Conservation (phyloP, 192 early-diverging fungal genomes). For the Backusella parvicylindrica region DNA sequence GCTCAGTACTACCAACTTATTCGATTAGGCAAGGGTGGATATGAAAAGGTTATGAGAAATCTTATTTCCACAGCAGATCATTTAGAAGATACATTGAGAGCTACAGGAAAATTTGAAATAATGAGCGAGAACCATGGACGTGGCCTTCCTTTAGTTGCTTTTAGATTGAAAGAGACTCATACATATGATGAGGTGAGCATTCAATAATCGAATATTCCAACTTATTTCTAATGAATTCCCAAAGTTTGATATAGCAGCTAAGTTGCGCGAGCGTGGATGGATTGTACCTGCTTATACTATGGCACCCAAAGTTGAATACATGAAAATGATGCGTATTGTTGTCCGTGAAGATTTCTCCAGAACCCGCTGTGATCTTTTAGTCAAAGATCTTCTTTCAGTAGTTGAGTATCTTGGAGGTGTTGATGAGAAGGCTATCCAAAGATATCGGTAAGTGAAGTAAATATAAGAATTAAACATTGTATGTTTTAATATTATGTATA, state of each 20-base stretch:
- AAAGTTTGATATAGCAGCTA: slow-evolving; percentile 55
- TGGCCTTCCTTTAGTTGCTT: slow-evolving; percentile 67
- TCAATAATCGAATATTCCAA: background rate
- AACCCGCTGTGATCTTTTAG: slow-evolving; percentile 25
- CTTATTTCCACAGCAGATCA: slow-evolving; percentile 54
- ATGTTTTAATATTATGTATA: background rate
- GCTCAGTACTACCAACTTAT: slow-evolving; percentile 85
- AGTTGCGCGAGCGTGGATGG: slow-evolving; percentile 68
- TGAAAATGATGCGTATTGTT: slow-evolving; percentile 65
- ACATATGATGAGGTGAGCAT: slow-evolving; percentile 36
- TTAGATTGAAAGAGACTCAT: slow-evolving; percentile 39
- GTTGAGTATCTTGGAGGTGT: background rate
- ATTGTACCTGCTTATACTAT: slow-evolving; percentile 77
- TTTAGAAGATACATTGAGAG: slow-evolving; percentile 49
- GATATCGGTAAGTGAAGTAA: background rate
- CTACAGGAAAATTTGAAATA: slow-evolving; percentile 60
- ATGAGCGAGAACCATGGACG: slow-evolving; percentile 39
- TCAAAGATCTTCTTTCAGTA: slow-evolving; percentile 16
- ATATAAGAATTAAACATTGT: background rate
- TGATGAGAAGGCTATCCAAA: background rate
- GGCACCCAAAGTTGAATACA: slow-evolving; percentile 42
- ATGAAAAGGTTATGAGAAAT: slow-evolving; percentile 62
- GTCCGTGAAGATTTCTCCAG: slow-evolving; percentile 51
- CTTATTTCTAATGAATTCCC: slow-evolving; percentile 9
- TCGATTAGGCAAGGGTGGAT: slow-evolving; percentile 66